Evolutionary conservation across 108 stramenopile species (phyloP).

Genomic region (Skeletonema grethae): DNA sequence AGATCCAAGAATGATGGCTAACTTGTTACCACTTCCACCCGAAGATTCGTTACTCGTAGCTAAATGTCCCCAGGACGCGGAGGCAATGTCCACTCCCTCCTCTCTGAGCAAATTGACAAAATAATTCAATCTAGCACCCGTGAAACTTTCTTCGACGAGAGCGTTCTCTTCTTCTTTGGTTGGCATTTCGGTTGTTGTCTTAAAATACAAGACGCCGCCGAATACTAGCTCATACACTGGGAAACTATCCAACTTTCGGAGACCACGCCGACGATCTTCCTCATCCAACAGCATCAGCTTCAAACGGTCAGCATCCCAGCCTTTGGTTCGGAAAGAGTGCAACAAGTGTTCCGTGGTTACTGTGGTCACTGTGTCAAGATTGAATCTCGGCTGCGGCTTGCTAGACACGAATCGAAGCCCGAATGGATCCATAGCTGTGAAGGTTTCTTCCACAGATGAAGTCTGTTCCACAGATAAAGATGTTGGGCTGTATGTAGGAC

Average conservation of each 20-base stretch:
- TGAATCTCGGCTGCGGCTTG: constrained; percentile 8
- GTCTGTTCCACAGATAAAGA: neutral
- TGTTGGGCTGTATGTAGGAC: constrained; percentile 26
- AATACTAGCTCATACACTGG: constrained; percentile 21
- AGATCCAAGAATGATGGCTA: constrained; percentile 8
- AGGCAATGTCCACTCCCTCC: constrained; percentile 11
- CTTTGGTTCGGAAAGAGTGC: constrained; percentile 35
- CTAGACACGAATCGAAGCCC: constrained; percentile 12
- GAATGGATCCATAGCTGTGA: constrained; percentile 21
- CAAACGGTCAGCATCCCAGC: constrained; percentile 12
- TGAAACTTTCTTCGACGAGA: constrained; percentile 21
- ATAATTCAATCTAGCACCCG: constrained; percentile 23
- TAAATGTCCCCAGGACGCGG: neutral
- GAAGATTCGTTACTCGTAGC: neutral
- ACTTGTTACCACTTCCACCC: neutral
- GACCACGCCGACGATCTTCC: constrained; percentile 7
- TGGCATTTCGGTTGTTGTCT: constrained; percentile 2
- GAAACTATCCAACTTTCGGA: neutral
- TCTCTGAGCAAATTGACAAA: constrained; percentile 36
- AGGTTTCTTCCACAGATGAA: constrained; percentile 6
- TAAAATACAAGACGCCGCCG: constrained; percentile 39
- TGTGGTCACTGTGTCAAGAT: constrained; percentile 14
- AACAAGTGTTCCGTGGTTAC: constrained; percentile 37
- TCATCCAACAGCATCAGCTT: constrained; percentile 36
- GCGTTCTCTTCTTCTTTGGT: constrained; percentile 15